Evolutionary conservation across 192 early-diverging fungal species (phyloP), one percentile per base, ranked within the genome.

Genomic region (Allomyces macrogynus): DNA sequence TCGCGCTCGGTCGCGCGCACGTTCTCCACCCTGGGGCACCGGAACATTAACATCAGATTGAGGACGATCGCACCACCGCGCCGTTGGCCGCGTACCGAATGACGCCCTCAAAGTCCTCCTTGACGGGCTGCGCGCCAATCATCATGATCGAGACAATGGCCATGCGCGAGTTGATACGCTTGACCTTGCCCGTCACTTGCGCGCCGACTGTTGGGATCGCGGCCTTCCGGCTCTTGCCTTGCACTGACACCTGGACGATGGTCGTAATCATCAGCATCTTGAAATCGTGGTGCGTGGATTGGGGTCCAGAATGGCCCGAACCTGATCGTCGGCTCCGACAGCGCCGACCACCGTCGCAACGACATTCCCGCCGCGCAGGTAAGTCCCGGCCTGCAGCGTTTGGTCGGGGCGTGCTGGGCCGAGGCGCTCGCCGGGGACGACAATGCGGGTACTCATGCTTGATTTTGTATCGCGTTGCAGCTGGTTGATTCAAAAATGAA

Each of bases 1-100:
- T 99, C 95, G 67, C 87, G 89, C 65, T 99, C 93, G 0, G 94
- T 93, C 20, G 89, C 89, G 20, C 95, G 74, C 4, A 99, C 87
- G 73, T 97, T 93, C 75, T 95, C 92, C n/a, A 84, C 78, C 24
- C 85, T 77, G 60, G n/a, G n/a, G 20, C 61, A 42, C 60, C 43
- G 49, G 4, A 18, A 11, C 23, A 61, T 27, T 4, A 10, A 25
- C 18, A 22, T 23, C 61, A 61, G 66, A 26, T n/a, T 54, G n/a
- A 18, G 22, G 23, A 10, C 24, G 14, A 24, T 66, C 25, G n/a
- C 22, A 60, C 43, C 43, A 20, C 43, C 23, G 64, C 25, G 11
- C 60, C 4, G 44, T 27, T 10, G 7, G 32, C 1, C 20, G 62
- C 60, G 40, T 71, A 81, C 69, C 89, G 77, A 27, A 99, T 89